A percentile compares a stretch with the other conserved stretches of the same genome.
Conservation (phyloP, 2,329 filamentous ascomycete genomes). For the Stachybotrys chlorohalonatus region DNA sequence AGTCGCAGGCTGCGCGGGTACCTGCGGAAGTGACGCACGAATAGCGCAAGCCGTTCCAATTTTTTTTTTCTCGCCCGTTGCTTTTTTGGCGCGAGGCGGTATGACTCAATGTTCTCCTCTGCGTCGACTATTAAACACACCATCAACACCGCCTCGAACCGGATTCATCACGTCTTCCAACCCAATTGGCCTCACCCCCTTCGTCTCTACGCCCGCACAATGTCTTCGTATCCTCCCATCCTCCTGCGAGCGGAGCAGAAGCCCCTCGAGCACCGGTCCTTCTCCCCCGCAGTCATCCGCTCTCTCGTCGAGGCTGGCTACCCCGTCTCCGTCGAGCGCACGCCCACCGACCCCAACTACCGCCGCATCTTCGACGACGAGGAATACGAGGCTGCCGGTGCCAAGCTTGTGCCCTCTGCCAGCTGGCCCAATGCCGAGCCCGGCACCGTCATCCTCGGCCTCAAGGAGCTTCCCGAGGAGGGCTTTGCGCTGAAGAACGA, state of each 20-base stretch:
- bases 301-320: conserved; percentile 60
- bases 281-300: conserved; percentile 36
- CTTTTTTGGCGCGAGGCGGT: too few species aligned
- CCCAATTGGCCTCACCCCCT: background rate
- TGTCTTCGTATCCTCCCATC: conserved; percentile 23
- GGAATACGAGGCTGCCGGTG: conserved; percentile 55
- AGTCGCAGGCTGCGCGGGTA: background rate
- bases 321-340: conserved; percentile 56
- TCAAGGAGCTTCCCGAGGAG: conserved; percentile 74
- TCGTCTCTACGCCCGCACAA: conserved; percentile 3
- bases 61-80: background rate
- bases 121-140: too few species aligned
- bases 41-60: background rate
- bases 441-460: conserved; percentile 63
- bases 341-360: conserved; percentile 33
- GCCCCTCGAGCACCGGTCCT: conserved; percentile 42
- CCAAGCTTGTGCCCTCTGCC: conserved; percentile 55
- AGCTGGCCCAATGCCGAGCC: conserved; percentile 59
- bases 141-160: background rate
- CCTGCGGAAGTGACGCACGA: background rate
- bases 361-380: conserved; percentile 55
- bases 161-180: background rate
- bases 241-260: conserved; percentile 51
- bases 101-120: too few species aligned
- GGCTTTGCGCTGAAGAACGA: conserved; percentile 35